Base-by-base conservation (phyloP, 2,329 filamentous ascomycete species). In the Cordyceps farinosa region DNA sequence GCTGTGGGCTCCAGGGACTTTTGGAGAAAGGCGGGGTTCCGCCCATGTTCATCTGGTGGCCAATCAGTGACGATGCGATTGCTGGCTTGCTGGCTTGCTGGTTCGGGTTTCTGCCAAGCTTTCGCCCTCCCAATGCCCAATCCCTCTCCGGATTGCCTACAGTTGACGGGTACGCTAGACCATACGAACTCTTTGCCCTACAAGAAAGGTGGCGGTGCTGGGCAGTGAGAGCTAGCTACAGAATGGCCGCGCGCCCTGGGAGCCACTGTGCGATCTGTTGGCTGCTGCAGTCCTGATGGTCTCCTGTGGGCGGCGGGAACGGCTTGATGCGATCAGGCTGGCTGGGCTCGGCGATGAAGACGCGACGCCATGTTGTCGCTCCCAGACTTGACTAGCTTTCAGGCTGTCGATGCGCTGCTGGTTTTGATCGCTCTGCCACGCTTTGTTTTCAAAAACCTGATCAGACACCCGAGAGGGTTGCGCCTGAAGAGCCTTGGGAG, bases 1-100 rank as follows among this genome's bases (percentile, higher is more conserved):
- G 38, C 38, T 40, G 38, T 13, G 10, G 29, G 56, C 45, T 60
- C 48, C 45, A 60, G 57, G 57, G 48, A 60, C 57, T 60, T 60
- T 60, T 60, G 57, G 57, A 60, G 57, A 52, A 60, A 9, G 36
- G 57, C 57, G 57, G 57, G 48, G 56, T 30, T 57, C 30, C 15
- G 22, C 6, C 34, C 36, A 45, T 56, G 36, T 42, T 17, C 36
- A 38, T 38, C 30, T 34, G 27, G 6, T 59, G 32, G 34, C 57
- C 57, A 60, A 60, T 60, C 47, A 60, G 17, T n/a, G 34, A 40
- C 45, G 47, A 52, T 34, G 47, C 57, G 57, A 60, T 60, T 44
- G 13, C 15, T 40, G 36, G 22, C 22, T 22, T 22, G 22, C 22
- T 22, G 22, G 22, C 22, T 22, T 22, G 22, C 22, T 22, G 22